Evolutionary conservation across 805 yeast genomes (phyloP).

Genomic region (Lachancea meyersii): DNA sequence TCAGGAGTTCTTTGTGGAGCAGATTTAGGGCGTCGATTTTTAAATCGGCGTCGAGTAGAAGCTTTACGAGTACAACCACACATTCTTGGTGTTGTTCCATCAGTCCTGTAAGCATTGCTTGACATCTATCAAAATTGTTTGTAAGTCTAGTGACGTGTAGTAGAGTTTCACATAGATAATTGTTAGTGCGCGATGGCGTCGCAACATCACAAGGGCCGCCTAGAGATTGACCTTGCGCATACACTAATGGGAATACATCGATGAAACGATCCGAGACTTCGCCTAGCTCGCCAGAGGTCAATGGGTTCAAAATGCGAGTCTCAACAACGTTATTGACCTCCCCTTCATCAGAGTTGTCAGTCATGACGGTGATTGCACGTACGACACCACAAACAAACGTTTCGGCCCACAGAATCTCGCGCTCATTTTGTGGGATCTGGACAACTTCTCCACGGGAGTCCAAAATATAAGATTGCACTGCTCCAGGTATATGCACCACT

Average conservation of each 20-base stretch:
- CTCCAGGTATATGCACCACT: constrained; percentile 70
- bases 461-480: constrained; percentile 44
- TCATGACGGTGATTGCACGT: constrained; percentile 48
- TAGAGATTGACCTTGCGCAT: constrained; percentile 26
- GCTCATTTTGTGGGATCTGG: constrained; percentile 42
- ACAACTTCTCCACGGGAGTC: constrained; percentile 30
- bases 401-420: constrained; percentile 50
- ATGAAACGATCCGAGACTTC: constrained; percentile 29
- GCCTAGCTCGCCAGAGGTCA: constrained; percentile 36
- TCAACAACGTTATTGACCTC: constrained; percentile 71
- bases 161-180: constrained; percentile 30
- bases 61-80: constrained; percentile 28
- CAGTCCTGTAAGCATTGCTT: constrained; percentile 22
- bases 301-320: constrained; percentile 76
- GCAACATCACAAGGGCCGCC: constrained; percentile 32
- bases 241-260: constrained; percentile 28
- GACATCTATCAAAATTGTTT: constrained; percentile 22
- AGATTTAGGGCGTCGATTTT: constrained; percentile 34
- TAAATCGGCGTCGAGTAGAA: constrained; percentile 30
- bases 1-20: constrained; percentile 25
- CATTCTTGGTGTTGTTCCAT: constrained; percentile 23
- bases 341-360: constrained; percentile 52
- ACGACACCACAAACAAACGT: constrained; percentile 55
- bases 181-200: constrained; percentile 29
- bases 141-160: constrained; percentile 29